phyloP scores from a whole-genome alignment of 225 moss, liverwort and hornwort species.

The Antitrichia curtipendula region DNA sequence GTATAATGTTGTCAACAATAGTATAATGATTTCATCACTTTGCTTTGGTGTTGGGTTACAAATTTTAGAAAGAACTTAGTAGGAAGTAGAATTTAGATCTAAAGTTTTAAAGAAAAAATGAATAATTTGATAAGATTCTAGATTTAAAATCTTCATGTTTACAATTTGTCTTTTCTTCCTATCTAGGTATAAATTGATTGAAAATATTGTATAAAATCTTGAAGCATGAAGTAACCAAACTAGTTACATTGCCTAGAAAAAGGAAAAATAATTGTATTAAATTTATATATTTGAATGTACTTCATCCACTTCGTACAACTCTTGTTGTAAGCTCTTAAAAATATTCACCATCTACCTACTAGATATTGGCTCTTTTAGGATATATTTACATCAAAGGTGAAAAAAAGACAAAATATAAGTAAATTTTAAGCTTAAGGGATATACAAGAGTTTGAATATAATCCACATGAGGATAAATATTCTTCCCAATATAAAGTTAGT shows the following conservation, averaged over 20 bases:
- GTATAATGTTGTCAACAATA: background rate
- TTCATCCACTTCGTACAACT: background rate
- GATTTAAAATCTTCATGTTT: background rate
- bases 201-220: background rate
- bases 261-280: rapidly evolving
- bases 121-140: background rate
- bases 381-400: background rate
- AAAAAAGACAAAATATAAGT: background rate
- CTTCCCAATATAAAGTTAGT: background rate
- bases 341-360: background rate
- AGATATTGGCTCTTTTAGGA: rapidly evolving
- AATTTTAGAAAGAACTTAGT: background rate
- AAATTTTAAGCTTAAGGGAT: background rate
- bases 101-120: background rate
- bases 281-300: background rate
- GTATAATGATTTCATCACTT: background rate
- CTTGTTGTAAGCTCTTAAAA: background rate
- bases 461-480: background rate
- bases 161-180: background rate
- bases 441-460: background rate
- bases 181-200: background rate
- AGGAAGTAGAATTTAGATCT: background rate
- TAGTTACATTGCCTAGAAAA: rapidly evolving
- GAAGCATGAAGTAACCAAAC: background rate
- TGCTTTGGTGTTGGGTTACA: rapidly evolving